Base-by-base conservation (phyloP, 2,329 filamentous ascomycete genomes). In the Emericellopsis cladophorae region DNA sequence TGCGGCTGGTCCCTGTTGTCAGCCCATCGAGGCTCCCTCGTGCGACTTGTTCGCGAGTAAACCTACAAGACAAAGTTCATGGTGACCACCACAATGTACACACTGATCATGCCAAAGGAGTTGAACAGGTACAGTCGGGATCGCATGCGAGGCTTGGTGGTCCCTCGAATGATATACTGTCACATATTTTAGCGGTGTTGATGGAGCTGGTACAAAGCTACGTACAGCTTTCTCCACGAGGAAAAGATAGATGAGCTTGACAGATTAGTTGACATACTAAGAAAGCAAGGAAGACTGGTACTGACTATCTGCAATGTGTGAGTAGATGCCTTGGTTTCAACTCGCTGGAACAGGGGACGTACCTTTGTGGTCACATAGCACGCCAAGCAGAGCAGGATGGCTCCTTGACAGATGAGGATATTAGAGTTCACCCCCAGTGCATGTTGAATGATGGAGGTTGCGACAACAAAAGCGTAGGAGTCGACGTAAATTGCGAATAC, bases 321-420 rank as follows among this genome's bases (percentile, higher is more conserved):
- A n/a, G 33, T 23, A 14, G 22, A 14, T 22, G 26, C n/a, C 36
- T 15, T 16, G 18, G 18, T 21, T 3, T 21, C 18, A 21, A 21
- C 18, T 21, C 18, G 18, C 18, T 5, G 18, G 18, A 21, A 21
- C 18, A 21, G 18, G 18, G 18, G 18, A 21, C 18, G 18, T 21
- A 79, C 70, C 60, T 82, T 81, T 3, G 76, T 78, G 2, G 72
- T 74, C 40, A 81, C 64, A 49, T 81, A 81, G 47, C 70, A 80
- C 6, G 68, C 57, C 2, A 81, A 61, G 51, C 77, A 81, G 1
- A 81, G 59, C 6, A 80, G 46, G 33, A 81, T 76, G 7, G 74
- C 73, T 6, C 68, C 66, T 36, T 74, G 67, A 51, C 77, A 82
- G 5, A 74, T 61, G 2, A 53, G 49, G 4, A 59, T 48, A 18